Evolutionary conservation across 2,329 filamentous ascomycete genomes (phyloP), one percentile per base, ranked within the genome.

Genomic region (Neofusicoccum parvum): DNA sequence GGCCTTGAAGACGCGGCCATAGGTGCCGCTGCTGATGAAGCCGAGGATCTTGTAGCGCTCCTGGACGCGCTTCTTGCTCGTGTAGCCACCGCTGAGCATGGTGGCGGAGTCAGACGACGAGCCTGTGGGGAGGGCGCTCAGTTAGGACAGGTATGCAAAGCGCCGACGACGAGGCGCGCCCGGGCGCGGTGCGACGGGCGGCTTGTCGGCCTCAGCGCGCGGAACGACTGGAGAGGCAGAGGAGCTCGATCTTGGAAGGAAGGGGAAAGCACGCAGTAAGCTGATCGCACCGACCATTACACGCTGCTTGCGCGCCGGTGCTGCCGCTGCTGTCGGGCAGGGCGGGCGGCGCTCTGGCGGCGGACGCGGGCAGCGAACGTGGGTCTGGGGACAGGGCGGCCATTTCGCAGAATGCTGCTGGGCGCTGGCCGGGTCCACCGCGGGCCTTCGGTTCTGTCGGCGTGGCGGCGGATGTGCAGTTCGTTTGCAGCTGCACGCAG

Each of bases 1-100:
- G 17, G 95, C 95, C 77, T 99, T 99, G 86, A 98, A 99, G 7
- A 99, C 95, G 37, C 95, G 90, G 41, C 95, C 95, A 86, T 99
- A 99, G 15, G 95, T 99, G 53, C 95, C 95, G 71, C 92, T 97
- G 76, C 92, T 97, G 72, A 99, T 99, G 83, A 99, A 99, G 49
- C 95, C 95, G 65, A 99, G 90, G 72, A 99, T 95, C 72, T 95
- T 93, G 80, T 98, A 99, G 70, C 91, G 90, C 79, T 98, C 94
- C 67, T 90, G 90, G 66, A 98, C 92, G 68, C 92, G 90, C 69
- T 95, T 91, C 79, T 97, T 97, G 76, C 82, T 86, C 58, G 82
- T 83, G 72, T 89, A 89, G 39, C 78, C 80, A 68, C 79, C 79
- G 32, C 80, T 76, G 62, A 82, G 76, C 70, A 82, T 79, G 73